phyloP scores from a whole-genome alignment of 768 basidiomycete species.

The Termitomyces sp. region DNA sequence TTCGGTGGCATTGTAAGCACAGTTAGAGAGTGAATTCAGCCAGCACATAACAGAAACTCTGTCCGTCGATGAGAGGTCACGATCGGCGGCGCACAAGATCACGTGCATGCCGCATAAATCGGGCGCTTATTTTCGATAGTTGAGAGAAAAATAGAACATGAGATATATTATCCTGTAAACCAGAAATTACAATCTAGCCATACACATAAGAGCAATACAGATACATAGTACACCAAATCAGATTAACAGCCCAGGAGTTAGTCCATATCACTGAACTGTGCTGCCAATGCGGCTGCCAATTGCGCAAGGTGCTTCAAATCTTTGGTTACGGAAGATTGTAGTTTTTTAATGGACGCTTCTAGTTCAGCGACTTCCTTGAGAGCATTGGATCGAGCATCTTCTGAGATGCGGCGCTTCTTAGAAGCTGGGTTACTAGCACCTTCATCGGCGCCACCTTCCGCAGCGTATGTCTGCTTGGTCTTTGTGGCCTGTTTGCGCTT shows the following conservation, averaged over 20 bases:
- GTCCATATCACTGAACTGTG: constrained; percentile 28
- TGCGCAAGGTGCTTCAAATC: constrained; percentile 31
- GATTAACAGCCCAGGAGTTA: not conserved
- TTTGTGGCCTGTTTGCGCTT: constrained; percentile 23
- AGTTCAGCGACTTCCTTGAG: constrained; percentile 30
- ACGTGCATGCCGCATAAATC: constrained; percentile 3
- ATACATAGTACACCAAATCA: constrained; percentile 3
- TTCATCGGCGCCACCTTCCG: constrained; percentile 31
- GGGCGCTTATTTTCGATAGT: not conserved
- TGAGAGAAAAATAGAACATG: not conserved
- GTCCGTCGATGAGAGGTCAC: constrained; percentile 1
- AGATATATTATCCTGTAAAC: constrained; percentile 3
- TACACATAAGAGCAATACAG: constrained; percentile 10
- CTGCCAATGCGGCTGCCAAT: constrained; percentile 22
- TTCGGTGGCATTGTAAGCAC: constrained; percentile 16
- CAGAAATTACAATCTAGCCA: constrained; percentile 9
- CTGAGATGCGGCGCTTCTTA: constrained; percentile 23
- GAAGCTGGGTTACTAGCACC: constrained; percentile 25
- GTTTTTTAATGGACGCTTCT: constrained; percentile 28
- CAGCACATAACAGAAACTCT: not conserved
- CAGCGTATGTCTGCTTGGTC: constrained; percentile 22
- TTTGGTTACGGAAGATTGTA: constrained; percentile 26
- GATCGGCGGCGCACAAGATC: constrained; percentile 12
- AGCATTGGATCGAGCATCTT: constrained; percentile 24
- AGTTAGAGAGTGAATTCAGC: not conserved